Evolutionary conservation across 2,329 filamentous ascomycete genomes (phyloP).

Genomic region (Xylariales sp.): DNA sequence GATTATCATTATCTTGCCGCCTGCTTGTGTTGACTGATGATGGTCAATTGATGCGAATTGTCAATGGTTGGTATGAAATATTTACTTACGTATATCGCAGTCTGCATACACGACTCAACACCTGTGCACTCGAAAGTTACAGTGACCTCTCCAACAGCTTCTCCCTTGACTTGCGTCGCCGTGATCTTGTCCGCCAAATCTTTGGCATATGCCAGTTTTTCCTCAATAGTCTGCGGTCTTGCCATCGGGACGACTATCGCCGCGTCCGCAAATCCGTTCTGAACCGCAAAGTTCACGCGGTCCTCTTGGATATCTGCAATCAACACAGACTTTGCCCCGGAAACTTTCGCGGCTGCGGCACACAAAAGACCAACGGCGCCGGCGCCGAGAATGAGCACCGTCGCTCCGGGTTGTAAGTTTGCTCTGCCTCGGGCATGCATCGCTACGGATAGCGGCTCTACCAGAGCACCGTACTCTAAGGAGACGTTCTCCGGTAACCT

Average conservation of each 20-base stretch:
- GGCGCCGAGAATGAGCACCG: constrained; percentile 54
- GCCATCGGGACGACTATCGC: constrained; percentile 45
- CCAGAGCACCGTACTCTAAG: constrained; percentile 50
- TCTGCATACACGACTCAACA: constrained; percentile 70
- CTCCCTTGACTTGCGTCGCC: constrained; percentile 23
- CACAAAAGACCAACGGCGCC: constrained; percentile 58
- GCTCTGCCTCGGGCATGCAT: constrained; percentile 51
- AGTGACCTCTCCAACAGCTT: constrained; percentile 56
- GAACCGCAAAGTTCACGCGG: constrained; percentile 52
- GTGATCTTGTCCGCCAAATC: constrained; percentile 42
- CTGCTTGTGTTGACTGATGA: constrained; percentile 53
- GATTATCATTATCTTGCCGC: constrained; percentile 70
- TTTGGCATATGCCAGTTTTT: constrained; percentile 47
- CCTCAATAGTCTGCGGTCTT: constrained; percentile 44
- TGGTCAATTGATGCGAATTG: constrained; percentile 2
- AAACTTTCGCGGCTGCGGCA: constrained; percentile 51
- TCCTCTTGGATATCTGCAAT: constrained; percentile 54
- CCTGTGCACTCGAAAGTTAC: constrained; percentile 76
- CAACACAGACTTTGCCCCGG: constrained; percentile 39
- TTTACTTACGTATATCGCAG: constrained; percentile 59
- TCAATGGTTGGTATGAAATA: not conserved
- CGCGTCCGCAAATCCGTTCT: constrained; percentile 51
- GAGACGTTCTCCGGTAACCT: constrained; percentile 44
- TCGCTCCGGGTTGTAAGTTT: constrained; percentile 31
- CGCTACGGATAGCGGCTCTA: constrained; percentile 56